Evolutionary conservation across 2,329 filamentous ascomycete species (phyloP), one percentile per base, ranked within the genome.

Genomic region (Colletotrichum somersetense): DNA sequence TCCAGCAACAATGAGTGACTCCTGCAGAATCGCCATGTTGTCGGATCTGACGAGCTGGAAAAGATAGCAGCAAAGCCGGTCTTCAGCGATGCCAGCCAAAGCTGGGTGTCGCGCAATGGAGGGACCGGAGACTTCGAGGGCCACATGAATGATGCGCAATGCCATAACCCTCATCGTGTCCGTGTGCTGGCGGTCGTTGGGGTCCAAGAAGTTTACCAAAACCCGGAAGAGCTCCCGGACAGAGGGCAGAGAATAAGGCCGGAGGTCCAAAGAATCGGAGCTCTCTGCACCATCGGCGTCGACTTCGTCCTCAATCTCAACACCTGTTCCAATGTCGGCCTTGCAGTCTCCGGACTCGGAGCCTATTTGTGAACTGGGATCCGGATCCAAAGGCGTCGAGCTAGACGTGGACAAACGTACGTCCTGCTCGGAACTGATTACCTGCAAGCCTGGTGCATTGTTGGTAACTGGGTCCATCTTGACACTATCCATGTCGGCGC

Each of bases 161-260:
- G 96, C 96, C 95, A 99, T 99, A 52, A 99, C 94, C 76, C 96
- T 91, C 92, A 98, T 96, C 1, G 94, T 92, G 79, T 99, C 96
- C 3, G 95, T 97, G 80, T 98, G 94, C 76, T 96, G 93, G 64
- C 91, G 91, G 81, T 98, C 96, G 78, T 97, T 93, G 1, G 97
- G 96, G 79, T 99, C 95, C 35, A 99, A 84, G 20, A 99, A 91
- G 80, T 97, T 96, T 56, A 98, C 96, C 35, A 99, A 85, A 53
- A 98, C 96, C 65, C 96, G 88, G 79, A 99, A 97, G 0, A 99
- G 88, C 80, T 99, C 97, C 75, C 95, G 88, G 75, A 99, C 98
- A 2, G 96, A 98, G 1, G 96, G 95, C 40, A 99, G 83, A 18
- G 95, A 97, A 81, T 99, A 99, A 0, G 97, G 96, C 74, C 92